These are phyloP conservation scores for Kalmusia sp. DNA, from an alignment of 2,329 filamentous ascomycete species.

Conservation along the genomic window DNA sequence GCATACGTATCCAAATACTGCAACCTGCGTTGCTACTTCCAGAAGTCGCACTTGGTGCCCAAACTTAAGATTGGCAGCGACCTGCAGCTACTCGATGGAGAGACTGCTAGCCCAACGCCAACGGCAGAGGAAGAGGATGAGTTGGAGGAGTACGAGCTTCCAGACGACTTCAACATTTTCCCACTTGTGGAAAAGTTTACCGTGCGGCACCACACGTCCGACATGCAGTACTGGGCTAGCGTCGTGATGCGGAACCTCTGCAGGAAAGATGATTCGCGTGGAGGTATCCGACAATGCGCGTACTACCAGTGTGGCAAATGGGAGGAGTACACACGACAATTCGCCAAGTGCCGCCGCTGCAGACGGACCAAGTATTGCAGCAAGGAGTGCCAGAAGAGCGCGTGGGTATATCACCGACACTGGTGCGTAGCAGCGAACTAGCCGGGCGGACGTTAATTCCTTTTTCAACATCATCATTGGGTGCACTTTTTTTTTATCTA, in stretches of 20 bases:
- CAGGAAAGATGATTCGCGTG: slow-evolving; percentile 93
- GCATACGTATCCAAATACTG: slow-evolving; percentile 99
- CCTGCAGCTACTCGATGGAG: slow-evolving; percentile 78
- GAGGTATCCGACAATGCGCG: slow-evolving; percentile 94
- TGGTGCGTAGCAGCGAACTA: slow-evolving; percentile 85
- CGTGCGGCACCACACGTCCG: slow-evolving; percentile 89
- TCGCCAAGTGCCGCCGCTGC: slow-evolving; percentile 96
- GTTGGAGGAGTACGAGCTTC: slow-evolving; percentile 86
- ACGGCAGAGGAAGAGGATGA: slow-evolving; percentile 68
- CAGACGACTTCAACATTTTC: slow-evolving; percentile 98
- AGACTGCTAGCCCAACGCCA: slow-evolving; percentile 50
- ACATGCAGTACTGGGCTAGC: slow-evolving; percentile 99
- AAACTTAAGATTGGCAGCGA: slow-evolving; percentile 89
- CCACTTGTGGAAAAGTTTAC: slow-evolving; percentile 98
- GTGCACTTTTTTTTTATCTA: slow-evolving; percentile 41
- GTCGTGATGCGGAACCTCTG: slow-evolving; percentile 99
- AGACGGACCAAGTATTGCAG: slow-evolving; percentile 98
- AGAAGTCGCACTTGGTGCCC: slow-evolving; percentile 91
- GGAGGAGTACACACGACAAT: slow-evolving; percentile 96
- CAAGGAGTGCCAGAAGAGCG: slow-evolving; percentile 99
- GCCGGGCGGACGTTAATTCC: slow-evolving; percentile 24
- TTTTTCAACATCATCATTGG: slow-evolving; percentile 38
- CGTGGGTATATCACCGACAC: slow-evolving; percentile 97
- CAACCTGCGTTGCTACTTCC: slow-evolving; percentile 93
- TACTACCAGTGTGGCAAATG: slow-evolving; percentile 99